These are phyloP conservation scores for Lichtheimia hyalospora DNA, from an alignment of 371 early-diverging fungal genomes.

Conservation along the genomic window DNA sequence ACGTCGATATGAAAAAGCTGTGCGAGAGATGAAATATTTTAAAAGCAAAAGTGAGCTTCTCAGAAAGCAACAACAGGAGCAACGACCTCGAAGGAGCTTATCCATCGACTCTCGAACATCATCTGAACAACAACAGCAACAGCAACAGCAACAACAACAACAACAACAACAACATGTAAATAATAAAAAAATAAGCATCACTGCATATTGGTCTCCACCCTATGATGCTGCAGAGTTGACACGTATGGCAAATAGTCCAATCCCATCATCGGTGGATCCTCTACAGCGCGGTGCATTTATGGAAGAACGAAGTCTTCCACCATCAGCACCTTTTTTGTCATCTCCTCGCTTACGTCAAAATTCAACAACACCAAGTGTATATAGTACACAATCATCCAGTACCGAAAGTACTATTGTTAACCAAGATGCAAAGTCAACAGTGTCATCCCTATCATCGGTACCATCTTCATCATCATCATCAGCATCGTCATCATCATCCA, in stretches of 20 bases:
- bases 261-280: background rate
- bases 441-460: no score
- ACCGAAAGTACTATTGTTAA: slow-evolving; percentile 2
- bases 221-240: slow-evolving; percentile 1
- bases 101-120: slow-evolving; percentile 21
- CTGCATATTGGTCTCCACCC: background rate
- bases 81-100: slow-evolving; percentile 14
- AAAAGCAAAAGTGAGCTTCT: slow-evolving; percentile 29
- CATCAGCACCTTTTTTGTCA: slow-evolving; percentile 5
- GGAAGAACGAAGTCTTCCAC: no score
- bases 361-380: slow-evolving; percentile 13
- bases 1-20: slow-evolving; percentile 47
- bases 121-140: slow-evolving; percentile 8
- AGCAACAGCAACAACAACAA: background rate
- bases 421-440: no score
- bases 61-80: slow-evolving; percentile 11
- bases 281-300: background rate
- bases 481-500: no score
- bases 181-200: no score
- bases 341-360: slow-evolving; percentile 9
- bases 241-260: slow-evolving; percentile 1
- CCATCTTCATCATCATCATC: background rate
- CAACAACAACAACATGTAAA: no score
- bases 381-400: slow-evolving; percentile 15
- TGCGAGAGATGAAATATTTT: slow-evolving; percentile 51